Evolutionary conservation across 345 rosid genomes (phyloP).

Genomic region (Triadica sebifera): DNA sequence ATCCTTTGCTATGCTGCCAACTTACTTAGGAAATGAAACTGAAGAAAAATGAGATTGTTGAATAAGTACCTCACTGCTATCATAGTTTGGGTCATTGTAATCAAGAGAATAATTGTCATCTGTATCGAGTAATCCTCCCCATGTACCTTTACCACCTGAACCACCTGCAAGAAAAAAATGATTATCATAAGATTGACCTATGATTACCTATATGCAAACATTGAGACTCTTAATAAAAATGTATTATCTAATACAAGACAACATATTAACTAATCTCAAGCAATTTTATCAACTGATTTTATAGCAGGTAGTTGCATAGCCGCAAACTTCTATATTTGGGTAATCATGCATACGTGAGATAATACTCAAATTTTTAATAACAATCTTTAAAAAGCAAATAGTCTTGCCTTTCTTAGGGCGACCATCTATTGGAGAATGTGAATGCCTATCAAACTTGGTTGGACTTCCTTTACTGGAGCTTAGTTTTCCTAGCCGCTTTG

Average conservation of each 20-base stretch:
- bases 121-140: conserved; percentile 52
- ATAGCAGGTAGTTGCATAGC: neutral
- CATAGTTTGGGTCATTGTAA: conserved; percentile 52
- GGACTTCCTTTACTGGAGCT: conserved; percentile 25
- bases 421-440: conserved; percentile 39
- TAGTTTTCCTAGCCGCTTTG: conserved; percentile 24
- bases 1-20: too few species aligned
- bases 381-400: neutral
- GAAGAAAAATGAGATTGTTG: neutral
- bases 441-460: conserved; percentile 33
- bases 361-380: neutral
- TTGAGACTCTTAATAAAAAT: neutral
- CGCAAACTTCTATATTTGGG: neutral
- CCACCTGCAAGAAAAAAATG: conserved; percentile 41
- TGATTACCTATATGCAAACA: neutral
- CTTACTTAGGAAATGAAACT: neutral
- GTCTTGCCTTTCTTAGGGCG: conserved; percentile 50
- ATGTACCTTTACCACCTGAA: conserved; percentile 54
- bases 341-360: neutral
- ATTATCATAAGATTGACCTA: neutral
- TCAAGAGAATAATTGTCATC: conserved; percentile 35
- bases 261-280: neutral
- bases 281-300: neutral
- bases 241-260: neutral
- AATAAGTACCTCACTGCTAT: conserved; percentile 52